Percentiles rank a stretch among this genome's conserved stretches.
Evolutionary conservation across 371 early-diverging fungal genomes (phyloP).

Genomic region (Rhizopus microsporus): DNA sequence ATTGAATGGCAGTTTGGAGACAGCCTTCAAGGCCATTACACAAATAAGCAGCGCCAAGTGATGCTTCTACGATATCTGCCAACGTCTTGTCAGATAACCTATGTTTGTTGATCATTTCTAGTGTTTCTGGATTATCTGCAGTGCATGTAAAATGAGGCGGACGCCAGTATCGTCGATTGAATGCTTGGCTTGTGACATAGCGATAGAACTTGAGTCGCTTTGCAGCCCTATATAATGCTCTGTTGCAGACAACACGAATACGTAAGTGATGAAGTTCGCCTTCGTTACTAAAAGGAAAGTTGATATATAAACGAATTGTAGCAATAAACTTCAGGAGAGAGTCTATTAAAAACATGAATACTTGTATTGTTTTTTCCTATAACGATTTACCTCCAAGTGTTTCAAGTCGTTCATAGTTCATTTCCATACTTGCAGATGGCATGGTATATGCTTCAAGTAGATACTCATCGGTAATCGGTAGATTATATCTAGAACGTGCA

Average conservation of each 20-base stretch:
- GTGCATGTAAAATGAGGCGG: constrained; percentile 51
- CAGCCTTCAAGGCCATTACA: constrained; percentile 67
- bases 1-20: constrained; percentile 55
- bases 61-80: constrained; percentile 91
- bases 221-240: constrained; percentile 64
- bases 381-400: constrained; percentile 70
- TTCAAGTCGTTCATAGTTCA: constrained; percentile 94
- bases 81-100: constrained; percentile 77
- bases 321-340: constrained; percentile 88
- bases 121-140: constrained; percentile 37
- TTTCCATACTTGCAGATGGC: constrained; percentile 65
- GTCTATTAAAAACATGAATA: constrained; percentile 48
- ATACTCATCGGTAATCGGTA: constrained; percentile 40
- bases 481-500: constrained; percentile 45
- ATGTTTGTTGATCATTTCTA: constrained; percentile 37
- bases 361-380: not conserved
- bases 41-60: constrained; percentile 79
- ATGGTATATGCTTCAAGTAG: constrained; percentile 79
- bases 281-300: constrained; percentile 80
- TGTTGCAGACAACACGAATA: constrained; percentile 77
- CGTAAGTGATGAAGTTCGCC: constrained; percentile 75
- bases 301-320: constrained; percentile 76
- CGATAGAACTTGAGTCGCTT: constrained; percentile 57
- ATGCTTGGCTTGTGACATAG: constrained; percentile 61
- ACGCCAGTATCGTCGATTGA: constrained; percentile 68